Percentiles rank a stretch among this genome's conserved stretches.
Conservation (phyloP, 2,329 filamentous ascomycete genomes). For the Juglanconis oblonga region DNA sequence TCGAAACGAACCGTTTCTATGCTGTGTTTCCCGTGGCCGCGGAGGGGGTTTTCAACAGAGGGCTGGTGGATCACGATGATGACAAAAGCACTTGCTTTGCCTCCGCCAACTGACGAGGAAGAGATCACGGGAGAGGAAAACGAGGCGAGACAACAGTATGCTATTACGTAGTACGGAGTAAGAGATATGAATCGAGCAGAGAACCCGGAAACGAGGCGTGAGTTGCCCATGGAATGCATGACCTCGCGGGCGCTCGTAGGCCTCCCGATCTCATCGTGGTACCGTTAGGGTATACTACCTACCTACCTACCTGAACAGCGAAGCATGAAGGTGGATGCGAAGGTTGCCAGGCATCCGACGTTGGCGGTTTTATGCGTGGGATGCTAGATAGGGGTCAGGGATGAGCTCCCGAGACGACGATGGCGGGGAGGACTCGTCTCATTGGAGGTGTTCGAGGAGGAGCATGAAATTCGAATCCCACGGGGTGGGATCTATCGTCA, state of each 20-base stretch:
- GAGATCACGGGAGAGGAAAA: neutral
- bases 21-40: neutral
- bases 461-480: conserved; percentile 12
- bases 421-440: neutral
- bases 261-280: neutral
- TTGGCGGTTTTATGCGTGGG: conserved; percentile 9
- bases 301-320: neutral
- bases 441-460: neutral
- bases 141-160: neutral
- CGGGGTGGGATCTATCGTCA: neutral
- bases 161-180: neutral
- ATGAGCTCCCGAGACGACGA: conserved; percentile 10
- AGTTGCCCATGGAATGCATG: conserved; percentile 8
- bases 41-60: neutral
- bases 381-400: conserved; percentile 2
- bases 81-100: conserved; percentile 1
- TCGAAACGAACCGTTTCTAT: neutral
- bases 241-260: conserved; percentile 2
- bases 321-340: conserved; percentile 6
- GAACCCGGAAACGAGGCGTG: neutral
- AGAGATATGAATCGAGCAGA: neutral
- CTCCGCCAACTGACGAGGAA: neutral
- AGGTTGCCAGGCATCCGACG: conserved; percentile 3
- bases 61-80: neutral
- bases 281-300: too few relatives aligned